Base-by-base conservation (phyloP, 1,284 basidiomycete species). In the Exsudoporus floridanus region DNA sequence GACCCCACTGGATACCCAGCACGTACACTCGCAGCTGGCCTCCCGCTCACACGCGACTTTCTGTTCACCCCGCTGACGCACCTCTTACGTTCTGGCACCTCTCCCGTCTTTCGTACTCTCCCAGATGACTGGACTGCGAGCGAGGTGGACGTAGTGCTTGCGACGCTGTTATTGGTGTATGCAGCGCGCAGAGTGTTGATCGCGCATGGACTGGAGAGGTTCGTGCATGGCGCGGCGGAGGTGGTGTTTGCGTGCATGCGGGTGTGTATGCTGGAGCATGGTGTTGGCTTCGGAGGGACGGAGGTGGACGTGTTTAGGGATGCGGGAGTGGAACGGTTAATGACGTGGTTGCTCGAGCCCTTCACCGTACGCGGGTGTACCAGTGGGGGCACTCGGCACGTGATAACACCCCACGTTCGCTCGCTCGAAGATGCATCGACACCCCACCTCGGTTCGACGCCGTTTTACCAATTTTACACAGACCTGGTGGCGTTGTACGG, bases 391-490 rank as follows among this genome's bases (percentile, higher is more conserved):
- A 14, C 6, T 7, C 39, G 2, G 0, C 36, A 35, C 31, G 8
- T 1, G 23, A n/a, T 9, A 13, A 42, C 27, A 4, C 25, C 49
- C 16, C 27, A 27, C 4, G 10, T 34, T 1, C 37, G 43, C 36
- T 36, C 60, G 25, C 70, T 94, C 37, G 92, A 94, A 62, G 63
- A 70, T 7, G 82, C 80, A 2, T 77, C 89, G 2, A 60, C 65
- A 10, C 74, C 76, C 9, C 88, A 90, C 71, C 80, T 94, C 7
- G 85, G 87, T 0, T 44, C 74, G 3, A 75, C 83, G 1, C 91
- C 93, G 0, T 98, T 97, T 77, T 98, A 88, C 75, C 94, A 97
- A 67, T 91, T 91, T 66, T 99, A 95, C 74, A 91, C 90, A 27
- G 94, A 98, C 69, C 88, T 98, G 59, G 77, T 97, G 46, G 86